A percentile compares a stretch with the other conserved stretches of the same genome.
phyloP scores from a whole-genome alignment of 192 early-diverging fungal genomes.

The Entomortierella chlamydospora region DNA sequence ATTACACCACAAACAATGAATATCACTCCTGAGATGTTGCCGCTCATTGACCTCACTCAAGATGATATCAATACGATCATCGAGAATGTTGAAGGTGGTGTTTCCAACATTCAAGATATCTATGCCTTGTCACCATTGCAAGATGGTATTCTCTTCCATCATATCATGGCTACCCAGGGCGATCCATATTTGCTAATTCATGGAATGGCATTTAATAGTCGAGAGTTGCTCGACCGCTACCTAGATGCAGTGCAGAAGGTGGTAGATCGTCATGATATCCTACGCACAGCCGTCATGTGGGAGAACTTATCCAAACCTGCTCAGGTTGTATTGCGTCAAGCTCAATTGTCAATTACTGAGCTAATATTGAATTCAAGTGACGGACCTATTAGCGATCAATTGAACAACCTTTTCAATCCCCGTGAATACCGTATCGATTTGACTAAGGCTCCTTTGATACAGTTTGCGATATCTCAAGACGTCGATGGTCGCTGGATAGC shows the following conservation, averaged over 20 bases:
- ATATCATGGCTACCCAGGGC: background rate
- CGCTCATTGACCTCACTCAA: background rate
- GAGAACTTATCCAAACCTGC: background rate
- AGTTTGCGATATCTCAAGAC: background rate
- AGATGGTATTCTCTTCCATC: slow-evolving; percentile 9
- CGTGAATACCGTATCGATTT: slow-evolving; percentile 5
- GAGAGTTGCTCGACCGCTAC: slow-evolving; percentile 1
- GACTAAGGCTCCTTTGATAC: background rate
- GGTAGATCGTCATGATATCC: slow-evolving; percentile 6
- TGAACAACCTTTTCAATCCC: background rate
- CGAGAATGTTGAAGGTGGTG: background rate
- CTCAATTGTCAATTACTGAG: background rate
- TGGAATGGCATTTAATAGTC: background rate
- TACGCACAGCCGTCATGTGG: background rate
- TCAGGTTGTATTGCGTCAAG: background rate
- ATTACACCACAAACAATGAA: background rate
- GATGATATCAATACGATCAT: background rate
- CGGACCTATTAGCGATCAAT: background rate
- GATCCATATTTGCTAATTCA: background rate
- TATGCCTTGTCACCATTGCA: slow-evolving; percentile 10
- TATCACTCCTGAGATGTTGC: background rate
- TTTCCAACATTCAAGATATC: slow-evolving; percentile 2
- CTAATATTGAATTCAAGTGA: background rate
- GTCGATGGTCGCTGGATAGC: background rate
- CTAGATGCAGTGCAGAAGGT: slow-evolving; percentile 1